phyloP scores from a whole-genome alignment of 1,284 basidiomycete species.

The Rhizoctonia solani region DNA sequence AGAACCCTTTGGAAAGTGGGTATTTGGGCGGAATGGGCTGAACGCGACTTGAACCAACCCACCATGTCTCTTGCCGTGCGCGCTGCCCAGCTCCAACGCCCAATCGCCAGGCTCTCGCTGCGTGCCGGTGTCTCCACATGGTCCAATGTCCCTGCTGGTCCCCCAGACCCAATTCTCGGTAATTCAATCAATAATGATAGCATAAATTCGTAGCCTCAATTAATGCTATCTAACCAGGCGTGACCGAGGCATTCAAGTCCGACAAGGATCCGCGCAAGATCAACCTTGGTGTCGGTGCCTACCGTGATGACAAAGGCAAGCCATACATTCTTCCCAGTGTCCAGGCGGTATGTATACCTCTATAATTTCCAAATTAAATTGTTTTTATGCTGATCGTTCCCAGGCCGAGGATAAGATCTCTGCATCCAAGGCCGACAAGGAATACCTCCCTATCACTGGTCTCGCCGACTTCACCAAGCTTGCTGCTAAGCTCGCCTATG shows the following conservation, averaged over 20 bases:
- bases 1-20: slow-evolving; percentile 16
- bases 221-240: slow-evolving; percentile 58
- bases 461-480: slow-evolving; percentile 86
- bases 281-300: slow-evolving; percentile 94
- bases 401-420: slow-evolving; percentile 83
- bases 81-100: slow-evolving; percentile 1
- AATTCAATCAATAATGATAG: slow-evolving; percentile 42
- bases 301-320: slow-evolving; percentile 94
- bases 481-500: slow-evolving; percentile 92
- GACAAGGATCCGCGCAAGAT: slow-evolving; percentile 92
- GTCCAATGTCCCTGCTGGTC: slow-evolving; percentile 83
- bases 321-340: slow-evolving; percentile 93
- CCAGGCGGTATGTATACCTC: slow-evolving; percentile 63
- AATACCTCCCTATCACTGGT: slow-evolving; percentile 97
- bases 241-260: slow-evolving; percentile 94
- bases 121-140: slow-evolving; percentile 63
- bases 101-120: slow-evolving; percentile 6
- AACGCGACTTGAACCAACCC: not conserved
- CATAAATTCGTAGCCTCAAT: slow-evolving; percentile 6
- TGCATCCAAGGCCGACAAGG: slow-evolving; percentile 83
- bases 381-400: not conserved
- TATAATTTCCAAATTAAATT: not conserved
- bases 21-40: too few relatives aligned
- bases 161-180: slow-evolving; percentile 95
- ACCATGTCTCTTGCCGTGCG: not conserved